Conservation (phyloP, 2,329 filamentous ascomycete genomes). For the Fusarium longipes region DNA sequence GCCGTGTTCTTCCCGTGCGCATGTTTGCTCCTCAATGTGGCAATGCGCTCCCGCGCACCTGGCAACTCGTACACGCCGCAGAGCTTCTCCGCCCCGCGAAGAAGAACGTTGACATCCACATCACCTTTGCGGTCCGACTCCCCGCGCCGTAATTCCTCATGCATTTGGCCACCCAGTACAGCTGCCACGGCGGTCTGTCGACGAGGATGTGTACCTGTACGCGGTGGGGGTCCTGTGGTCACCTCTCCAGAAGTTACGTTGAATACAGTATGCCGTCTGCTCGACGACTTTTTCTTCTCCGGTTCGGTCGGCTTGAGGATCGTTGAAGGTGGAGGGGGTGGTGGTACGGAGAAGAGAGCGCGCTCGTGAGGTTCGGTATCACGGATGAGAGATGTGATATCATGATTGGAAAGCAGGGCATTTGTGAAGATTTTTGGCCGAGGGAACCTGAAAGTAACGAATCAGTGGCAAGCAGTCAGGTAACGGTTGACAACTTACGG, state of each 20-base stretch:
- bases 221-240: slow-evolving; percentile 65
- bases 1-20: slow-evolving; percentile 78
- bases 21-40: slow-evolving; percentile 76
- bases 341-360: slow-evolving; percentile 91
- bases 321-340: slow-evolving; percentile 66
- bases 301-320: slow-evolving; percentile 52
- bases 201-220: slow-evolving; percentile 63
- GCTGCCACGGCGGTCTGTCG: slow-evolving; percentile 88
- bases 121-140: slow-evolving; percentile 69
- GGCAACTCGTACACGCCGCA: slow-evolving; percentile 87
- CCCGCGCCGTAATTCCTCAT: slow-evolving; percentile 77
- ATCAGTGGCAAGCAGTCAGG: not conserved
- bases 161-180: slow-evolving; percentile 87
- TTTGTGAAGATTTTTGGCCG: slow-evolving; percentile 96
- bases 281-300: slow-evolving; percentile 52
- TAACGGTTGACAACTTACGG: slow-evolving; percentile 64
- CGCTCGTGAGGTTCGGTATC: slow-evolving; percentile 96
- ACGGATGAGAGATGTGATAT: slow-evolving; percentile 93
- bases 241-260: slow-evolving; percentile 73
- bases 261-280: slow-evolving; percentile 72
- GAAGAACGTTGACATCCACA: slow-evolving; percentile 85
- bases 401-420: slow-evolving; percentile 85
- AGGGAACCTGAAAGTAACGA: slow-evolving; percentile 72
- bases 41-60: slow-evolving; percentile 81
- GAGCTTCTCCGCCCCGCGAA: slow-evolving; percentile 89